Evolutionary conservation across 2,329 filamentous ascomycete species (phyloP).

Genomic region (Trichoderma gracile): DNA sequence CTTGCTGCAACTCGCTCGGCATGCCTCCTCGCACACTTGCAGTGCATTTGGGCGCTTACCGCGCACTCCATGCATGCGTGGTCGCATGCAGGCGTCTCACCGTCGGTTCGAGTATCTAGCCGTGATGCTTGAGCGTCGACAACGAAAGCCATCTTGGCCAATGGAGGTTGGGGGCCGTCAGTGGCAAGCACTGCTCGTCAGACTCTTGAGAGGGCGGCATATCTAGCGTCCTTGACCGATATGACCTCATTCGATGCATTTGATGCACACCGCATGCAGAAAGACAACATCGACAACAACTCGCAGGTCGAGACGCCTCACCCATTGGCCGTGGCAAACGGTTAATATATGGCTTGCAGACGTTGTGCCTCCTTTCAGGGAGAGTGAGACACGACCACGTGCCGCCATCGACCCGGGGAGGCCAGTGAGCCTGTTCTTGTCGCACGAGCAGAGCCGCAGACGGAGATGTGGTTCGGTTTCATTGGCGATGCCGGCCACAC

Average conservation of each 20-base stretch:
- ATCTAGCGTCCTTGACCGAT: not conserved
- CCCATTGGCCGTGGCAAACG: conserved; percentile 5
- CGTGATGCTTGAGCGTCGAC: not conserved
- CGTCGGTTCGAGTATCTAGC: not conserved
- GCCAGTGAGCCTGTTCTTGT: conserved; percentile 22
- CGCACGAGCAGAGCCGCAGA: conserved; percentile 31
- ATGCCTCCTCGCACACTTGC: not conserved
- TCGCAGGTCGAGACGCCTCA: not conserved
- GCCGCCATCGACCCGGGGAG: not conserved
- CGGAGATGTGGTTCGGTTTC: conserved; percentile 34
- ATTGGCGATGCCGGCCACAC: conserved; percentile 32
- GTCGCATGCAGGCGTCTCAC: conserved; percentile 19
- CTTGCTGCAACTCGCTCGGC: not conserved
- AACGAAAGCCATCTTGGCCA: not conserved
- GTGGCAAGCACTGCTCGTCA: not conserved
- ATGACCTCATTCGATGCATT: conserved; percentile 19
- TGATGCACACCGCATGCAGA: conserved; percentile 11
- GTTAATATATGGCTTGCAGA: conserved; percentile 3
- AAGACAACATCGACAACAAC: conserved; percentile 8
- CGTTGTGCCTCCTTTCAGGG: not conserved
- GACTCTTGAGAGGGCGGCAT: not conserved
- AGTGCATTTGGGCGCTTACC: conserved; percentile 16
- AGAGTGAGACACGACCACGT: conserved; percentile 20
- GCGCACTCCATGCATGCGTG: conserved; percentile 8
- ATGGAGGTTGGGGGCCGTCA: not conserved